Base-by-base conservation (phyloP, 441 rosid species). In the Populus tomentosa region DNA sequence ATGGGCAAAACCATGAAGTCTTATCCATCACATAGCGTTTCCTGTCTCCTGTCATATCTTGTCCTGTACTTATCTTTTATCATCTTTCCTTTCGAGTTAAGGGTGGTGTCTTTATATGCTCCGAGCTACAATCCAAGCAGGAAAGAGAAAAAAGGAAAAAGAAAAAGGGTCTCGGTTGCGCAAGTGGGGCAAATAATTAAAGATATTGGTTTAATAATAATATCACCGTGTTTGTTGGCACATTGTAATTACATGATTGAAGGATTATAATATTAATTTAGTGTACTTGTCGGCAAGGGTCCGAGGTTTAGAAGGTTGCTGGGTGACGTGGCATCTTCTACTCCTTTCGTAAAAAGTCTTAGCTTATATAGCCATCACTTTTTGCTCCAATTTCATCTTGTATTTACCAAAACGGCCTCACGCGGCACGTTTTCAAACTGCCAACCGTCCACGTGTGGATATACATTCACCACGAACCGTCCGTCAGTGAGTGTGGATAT, bases 211-310 rank as follows among this genome's bases (percentile, higher is more conserved):
- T 6, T 53, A 16, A 53, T 53, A 5, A 53, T 18, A 18, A 16
- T 6, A 53, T 53, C 21, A 18, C 61, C 2, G 7, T 53, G 7
- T 67, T 16, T 67, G 23, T 16, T 7, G 70, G 1, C 16, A 4
- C 23, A 26, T 67, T 21, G 3, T 14, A 30, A 32, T 16, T 28
- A 67, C 7, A 11, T 13, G 36, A 67, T 32, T 2, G 70, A 18
- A 4, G 1, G 20, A 32, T 26, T 67, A 23, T 23, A 46, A 46
- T 42, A 21, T 21, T 38, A 23, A 36, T 14, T 23, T 8, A 11
- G 35, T 8, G 79, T 79, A 65, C 77, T 69, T 79, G 90, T 88
- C 86, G 91, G 90, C 76, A 85, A 35, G 86, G 82, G 80, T 83
- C 84, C 89, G 89, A 87, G 89, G 90, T 82, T 84, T 71, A 18